Percentiles rank a stretch among this genome's conserved stretches.
phyloP scores from a whole-genome alignment of 176 grass and related monocot genomes.

The Eragrostis curvula region DNA sequence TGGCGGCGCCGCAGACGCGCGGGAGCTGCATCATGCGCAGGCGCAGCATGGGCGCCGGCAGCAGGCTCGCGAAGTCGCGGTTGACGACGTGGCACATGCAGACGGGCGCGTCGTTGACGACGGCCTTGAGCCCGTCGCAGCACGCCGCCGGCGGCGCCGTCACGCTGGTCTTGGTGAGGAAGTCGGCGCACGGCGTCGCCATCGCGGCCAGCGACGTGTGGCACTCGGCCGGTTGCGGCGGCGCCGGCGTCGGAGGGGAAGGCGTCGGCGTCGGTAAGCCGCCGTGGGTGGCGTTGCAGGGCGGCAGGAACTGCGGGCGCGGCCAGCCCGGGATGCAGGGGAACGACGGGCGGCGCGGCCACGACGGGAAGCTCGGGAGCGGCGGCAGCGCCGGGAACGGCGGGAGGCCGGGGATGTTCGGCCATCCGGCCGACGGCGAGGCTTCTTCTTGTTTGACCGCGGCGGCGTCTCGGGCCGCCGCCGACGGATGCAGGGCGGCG shows the following conservation, averaged over 20 bases:
- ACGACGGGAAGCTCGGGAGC: background rate
- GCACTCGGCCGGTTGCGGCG: constrained; percentile 19
- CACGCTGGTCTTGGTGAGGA: background rate
- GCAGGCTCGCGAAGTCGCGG: background rate
- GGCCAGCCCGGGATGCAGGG: constrained; percentile 5
- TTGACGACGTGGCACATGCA: constrained; percentile 14
- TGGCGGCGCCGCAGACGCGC: background rate
- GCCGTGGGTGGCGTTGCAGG: background rate
- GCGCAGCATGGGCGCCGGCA: background rate
- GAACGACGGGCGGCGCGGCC: background rate
- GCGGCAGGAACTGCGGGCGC: background rate
- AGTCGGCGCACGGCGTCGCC: constrained; percentile 9
- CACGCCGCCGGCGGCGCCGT: background rate
- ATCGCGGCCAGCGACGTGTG: background rate
- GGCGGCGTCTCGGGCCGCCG: background rate
- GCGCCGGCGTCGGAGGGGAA: background rate
- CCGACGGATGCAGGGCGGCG: background rate
- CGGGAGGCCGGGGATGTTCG: background rate
- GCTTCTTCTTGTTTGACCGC: background rate
- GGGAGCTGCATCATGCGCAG: background rate
- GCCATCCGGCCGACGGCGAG: background rate
- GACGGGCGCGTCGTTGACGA: background rate
- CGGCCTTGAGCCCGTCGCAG: background rate
- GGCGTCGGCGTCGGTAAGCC: background rate
- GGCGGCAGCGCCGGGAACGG: background rate